Conservation (phyloP, 2,329 filamentous ascomycete species). For the Aureobasidium sp. region DNA sequence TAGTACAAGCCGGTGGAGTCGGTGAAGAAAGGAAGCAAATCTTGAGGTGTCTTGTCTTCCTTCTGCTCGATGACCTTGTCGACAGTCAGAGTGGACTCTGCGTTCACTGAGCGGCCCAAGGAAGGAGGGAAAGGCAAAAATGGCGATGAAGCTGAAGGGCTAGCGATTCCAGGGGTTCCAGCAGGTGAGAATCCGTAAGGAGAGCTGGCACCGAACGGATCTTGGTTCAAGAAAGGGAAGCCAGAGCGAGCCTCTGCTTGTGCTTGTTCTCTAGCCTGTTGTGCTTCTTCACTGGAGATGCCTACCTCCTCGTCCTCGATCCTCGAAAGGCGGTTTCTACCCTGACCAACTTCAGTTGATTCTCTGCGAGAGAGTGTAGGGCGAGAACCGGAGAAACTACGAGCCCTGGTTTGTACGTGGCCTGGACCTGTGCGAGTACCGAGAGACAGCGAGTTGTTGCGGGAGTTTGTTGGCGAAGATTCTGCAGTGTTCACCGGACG, state of each 20-base stretch:
- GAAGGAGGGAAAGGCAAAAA: constrained; percentile 10
- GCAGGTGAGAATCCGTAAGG: neutral
- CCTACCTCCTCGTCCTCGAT: constrained; percentile 25
- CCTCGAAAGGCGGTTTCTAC: constrained; percentile 17
- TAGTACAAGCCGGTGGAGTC: constrained; percentile 56
- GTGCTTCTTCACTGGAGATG: constrained; percentile 24
- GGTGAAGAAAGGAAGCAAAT: constrained; percentile 59
- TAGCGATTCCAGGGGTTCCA: constrained; percentile 1
- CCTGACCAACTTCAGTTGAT: constrained; percentile 20
- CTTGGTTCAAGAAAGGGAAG: constrained; percentile 8
- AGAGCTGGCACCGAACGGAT: neutral
- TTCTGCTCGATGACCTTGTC: constrained; percentile 52
- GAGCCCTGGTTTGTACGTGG: constrained; percentile 17
- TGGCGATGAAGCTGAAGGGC: constrained; percentile 2
- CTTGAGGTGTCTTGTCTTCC: constrained; percentile 53
- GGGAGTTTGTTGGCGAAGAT: constrained; percentile 11
- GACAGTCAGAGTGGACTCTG: constrained; percentile 36
- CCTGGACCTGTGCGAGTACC: constrained; percentile 34
- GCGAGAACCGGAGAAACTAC: constrained; percentile 2
- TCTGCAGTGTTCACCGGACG: constrained; percentile 13
- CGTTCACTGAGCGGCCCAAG: neutral
- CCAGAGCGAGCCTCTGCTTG: neutral
- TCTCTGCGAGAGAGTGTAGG: constrained; percentile 19
- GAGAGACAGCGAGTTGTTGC: constrained; percentile 23
- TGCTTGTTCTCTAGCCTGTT: constrained; percentile 21